Evolutionary conservation across 2,329 filamentous ascomycete genomes (phyloP), one percentile per base, ranked within the genome.

Genomic region (Juglanconis sp.): DNA sequence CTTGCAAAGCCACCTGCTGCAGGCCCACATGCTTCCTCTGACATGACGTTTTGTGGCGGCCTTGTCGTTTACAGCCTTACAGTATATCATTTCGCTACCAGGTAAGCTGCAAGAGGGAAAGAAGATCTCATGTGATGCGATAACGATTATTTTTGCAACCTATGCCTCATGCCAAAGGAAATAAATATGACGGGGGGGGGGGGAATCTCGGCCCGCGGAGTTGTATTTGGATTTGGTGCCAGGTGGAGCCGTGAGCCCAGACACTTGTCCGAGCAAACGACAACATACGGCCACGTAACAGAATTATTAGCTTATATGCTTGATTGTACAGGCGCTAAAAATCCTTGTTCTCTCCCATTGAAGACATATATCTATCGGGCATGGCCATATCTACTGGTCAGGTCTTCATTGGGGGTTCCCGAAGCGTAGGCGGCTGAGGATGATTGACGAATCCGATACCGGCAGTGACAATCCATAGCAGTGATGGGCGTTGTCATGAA

Each of bases 241-340:
- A 17, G 17, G 17, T 34, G 17, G 56, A 50, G 47, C 44, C 59
- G 56, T 42, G 35, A 49, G 60, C 58, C 53, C 53, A 30, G 17
- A 11, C 7, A 30, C n/a, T 55, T 36, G 40, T 2, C 40, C 52
- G 30, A 54, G 24, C 17, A 31, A 3, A 6, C 15, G 49, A 24
- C 24, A 10, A 32, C 11, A 17, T 46, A 46, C 10, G 42, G 10
- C 4, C 44, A 17, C n/a, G 3, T 47, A 15, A 13, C 38, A 4
- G 5, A 42, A 42, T 42, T 17, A 17, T 17, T 17, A 2, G 17
- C 17, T 17, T 17, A 17, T 17, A 17, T 17, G 17, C 17, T 17
- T 17, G 17, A 17, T 17, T 17, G 1, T 17, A 17, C 17, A 17
- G 17, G 17, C 17, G 17, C 17, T 17, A 17, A 17, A 17, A 17